Percentiles rank a stretch among this genome's conserved stretches.
Evolutionary conservation across 1,284 basidiomycete genomes (phyloP).

Genomic region (Cryptococcus floricola): DNA sequence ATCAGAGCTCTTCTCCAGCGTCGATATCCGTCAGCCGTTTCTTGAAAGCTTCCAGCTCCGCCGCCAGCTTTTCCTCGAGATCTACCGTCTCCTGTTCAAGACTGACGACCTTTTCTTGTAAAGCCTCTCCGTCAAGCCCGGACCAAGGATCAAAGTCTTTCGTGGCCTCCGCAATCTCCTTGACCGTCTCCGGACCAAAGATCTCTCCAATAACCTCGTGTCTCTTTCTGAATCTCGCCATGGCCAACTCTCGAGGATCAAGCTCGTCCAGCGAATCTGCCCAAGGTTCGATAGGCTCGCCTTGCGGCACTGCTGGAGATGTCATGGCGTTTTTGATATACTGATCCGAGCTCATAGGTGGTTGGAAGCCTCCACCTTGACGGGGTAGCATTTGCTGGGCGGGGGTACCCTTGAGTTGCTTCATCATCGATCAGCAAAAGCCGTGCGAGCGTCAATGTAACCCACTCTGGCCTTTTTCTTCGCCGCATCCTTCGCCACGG

Average conservation of each 20-base stretch:
- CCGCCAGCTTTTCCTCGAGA: conserved; percentile 27
- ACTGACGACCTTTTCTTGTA: conserved; percentile 40
- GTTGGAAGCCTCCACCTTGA: conserved; percentile 9
- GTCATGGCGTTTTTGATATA: conserved; percentile 30
- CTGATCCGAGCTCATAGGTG: conserved; percentile 20
- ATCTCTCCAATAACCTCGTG: conserved; percentile 44
- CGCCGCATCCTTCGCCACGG: conserved; percentile 4
- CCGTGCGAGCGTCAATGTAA: neutral
- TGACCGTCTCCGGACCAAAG: conserved; percentile 41
- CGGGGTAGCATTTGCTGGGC: conserved; percentile 10
- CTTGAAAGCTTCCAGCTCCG: conserved; percentile 22
- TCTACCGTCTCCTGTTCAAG: conserved; percentile 38
- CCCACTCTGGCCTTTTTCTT: conserved; percentile 16
- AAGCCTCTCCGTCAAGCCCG: neutral
- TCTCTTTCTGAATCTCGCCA: conserved; percentile 39
- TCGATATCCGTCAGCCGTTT: conserved; percentile 13
- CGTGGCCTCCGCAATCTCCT: conserved; percentile 21
- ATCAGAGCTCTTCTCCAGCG: neutral
- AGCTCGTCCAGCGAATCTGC: conserved; percentile 43
- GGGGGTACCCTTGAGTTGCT: neutral
- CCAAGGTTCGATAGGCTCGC: conserved; percentile 37
- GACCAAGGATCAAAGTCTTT: neutral
- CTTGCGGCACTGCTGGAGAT: neutral
- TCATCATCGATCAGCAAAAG: neutral
- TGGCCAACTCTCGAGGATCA: conserved; percentile 42